These are phyloP conservation scores for Parachaetomium inaequale DNA, from an alignment of 495 filamentous ascomycete genomes.

Conservation along the genomic window DNA sequence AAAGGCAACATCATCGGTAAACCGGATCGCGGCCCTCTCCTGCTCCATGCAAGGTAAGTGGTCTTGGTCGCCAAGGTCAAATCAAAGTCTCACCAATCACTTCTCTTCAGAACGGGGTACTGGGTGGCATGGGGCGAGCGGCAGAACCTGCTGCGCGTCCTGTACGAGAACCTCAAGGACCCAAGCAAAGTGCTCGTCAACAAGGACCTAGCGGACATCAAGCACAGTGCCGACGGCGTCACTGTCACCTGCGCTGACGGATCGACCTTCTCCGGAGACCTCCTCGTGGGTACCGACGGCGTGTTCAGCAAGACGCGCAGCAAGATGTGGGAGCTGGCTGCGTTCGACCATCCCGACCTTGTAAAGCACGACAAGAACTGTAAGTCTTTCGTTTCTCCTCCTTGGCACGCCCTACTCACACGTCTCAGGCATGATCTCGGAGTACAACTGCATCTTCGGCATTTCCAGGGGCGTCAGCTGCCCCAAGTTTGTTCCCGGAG, in stretches of 20 bases:
- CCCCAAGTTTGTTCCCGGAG: slow-evolving; percentile 18
- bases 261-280: slow-evolving; percentile 35
- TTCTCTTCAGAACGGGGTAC: slow-evolving; percentile 30
- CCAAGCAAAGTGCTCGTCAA: slow-evolving; percentile 16
- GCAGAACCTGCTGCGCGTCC: slow-evolving; percentile 13
- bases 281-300: slow-evolving; percentile 47
- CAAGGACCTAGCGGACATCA: slow-evolving; percentile 20
- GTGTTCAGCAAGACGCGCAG: slow-evolving; percentile 46
- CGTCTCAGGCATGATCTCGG: slow-evolving; percentile 18
- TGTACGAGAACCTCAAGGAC: slow-evolving; percentile 20
- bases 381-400: background rate
- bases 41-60: slow-evolving; percentile 2
- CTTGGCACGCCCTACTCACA: background rate
- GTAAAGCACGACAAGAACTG: slow-evolving; percentile 20
- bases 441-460: slow-evolving; percentile 43
- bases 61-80: background rate
- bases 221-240: slow-evolving; percentile 11
- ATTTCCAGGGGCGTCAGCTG: slow-evolving; percentile 14
- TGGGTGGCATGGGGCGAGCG: slow-evolving; percentile 15
- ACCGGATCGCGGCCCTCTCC: background rate
- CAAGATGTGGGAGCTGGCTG: slow-evolving; percentile 37
- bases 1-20: background rate
- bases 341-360: background rate
- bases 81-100: background rate
- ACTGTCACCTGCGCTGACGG: slow-evolving; percentile 35